Percentiles rank a stretch among this genome's conserved stretches.
Conservation (phyloP, 768 basidiomycete species). For the Trametes coccinea region DNA sequence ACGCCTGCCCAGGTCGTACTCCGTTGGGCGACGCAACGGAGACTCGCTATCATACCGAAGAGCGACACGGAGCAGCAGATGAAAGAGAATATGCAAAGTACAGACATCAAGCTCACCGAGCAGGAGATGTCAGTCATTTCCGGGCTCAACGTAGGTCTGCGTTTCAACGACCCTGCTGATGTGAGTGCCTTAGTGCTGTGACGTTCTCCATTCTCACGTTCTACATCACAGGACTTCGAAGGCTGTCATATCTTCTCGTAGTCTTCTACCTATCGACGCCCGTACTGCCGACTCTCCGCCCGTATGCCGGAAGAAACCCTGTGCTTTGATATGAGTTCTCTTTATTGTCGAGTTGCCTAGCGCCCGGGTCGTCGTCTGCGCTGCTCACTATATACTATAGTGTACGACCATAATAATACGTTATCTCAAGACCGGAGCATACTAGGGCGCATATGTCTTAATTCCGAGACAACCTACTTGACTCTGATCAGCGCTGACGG, state of each 20-base stretch:
- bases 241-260: constrained; percentile 25
- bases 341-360: no score
- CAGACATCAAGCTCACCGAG: constrained; percentile 32
- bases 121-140: constrained; percentile 37
- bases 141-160: constrained; percentile 34
- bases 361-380: no score
- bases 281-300: no score
- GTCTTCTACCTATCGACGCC: no score
- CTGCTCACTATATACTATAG: no score
- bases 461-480: no score
- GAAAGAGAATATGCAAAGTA: constrained; percentile 37
- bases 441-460: no score
- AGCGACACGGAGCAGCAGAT: constrained; percentile 45
- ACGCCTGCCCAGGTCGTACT: constrained; percentile 67
- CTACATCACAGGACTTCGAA: constrained; percentile 14
- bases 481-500: not conserved
- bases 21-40: constrained; percentile 77
- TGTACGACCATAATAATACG: no score
- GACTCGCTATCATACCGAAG: constrained; percentile 78
- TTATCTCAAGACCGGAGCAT: no score
- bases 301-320: no score
- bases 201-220: not conserved
- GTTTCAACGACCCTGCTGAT: constrained; percentile 39
- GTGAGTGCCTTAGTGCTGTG: constrained; percentile 7
- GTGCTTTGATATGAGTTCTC: no score